Evolutionary conservation across 192 early-diverging fungal genomes (phyloP), one percentile per base, ranked within the genome.

Genomic region (Chytriomyces confervae): DNA sequence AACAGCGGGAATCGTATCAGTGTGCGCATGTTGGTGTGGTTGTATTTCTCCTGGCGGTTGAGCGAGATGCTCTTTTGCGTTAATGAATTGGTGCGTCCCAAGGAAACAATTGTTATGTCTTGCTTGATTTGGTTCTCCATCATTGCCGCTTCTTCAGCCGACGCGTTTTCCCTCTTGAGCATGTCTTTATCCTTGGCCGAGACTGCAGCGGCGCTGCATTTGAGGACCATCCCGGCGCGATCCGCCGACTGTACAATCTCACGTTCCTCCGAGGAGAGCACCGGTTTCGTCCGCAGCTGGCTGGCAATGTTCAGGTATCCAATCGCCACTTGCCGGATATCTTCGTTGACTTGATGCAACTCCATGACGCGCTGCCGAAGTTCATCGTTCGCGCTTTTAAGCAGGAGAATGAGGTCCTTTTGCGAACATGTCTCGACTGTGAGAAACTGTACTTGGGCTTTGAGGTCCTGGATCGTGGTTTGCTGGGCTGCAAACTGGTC

Each of bases 1-100:
- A 87, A 87, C 62, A 87, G 51, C 11, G 86, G 77, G 49, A 87
- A 86, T 43, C 62, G 66, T 46, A 57, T 61, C 65, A 85, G 57
- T 29, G 80, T 46, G 16, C 50, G 46, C 13, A 79, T 79, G 49
- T 76, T 44, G 11, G 74, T 62, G 50, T 76, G 50, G 2, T 76
- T 13, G 13, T 43, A 27, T 65, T 65, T 27, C 13, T 29, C 11
- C 16, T 27, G 13, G 13, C 63, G 53, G 16, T 57, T 20, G 13
- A 20, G 16, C 53, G 13, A 13, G 13, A 20, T 20, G 13, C 16
- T 20, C 13, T 20, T 57, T 1, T 57, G 13, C 2, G 53, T 20
- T 20, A 20, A 13, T n/a, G 13, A 57, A 57, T 13, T n/a, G 16
- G 20, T 57, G 13, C 53, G 13, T 20, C 20, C 20, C 53, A 57